These are phyloP conservation scores for Clausena lansium DNA, from an alignment of 345 rosid genomes.

Conservation along the genomic window DNA sequence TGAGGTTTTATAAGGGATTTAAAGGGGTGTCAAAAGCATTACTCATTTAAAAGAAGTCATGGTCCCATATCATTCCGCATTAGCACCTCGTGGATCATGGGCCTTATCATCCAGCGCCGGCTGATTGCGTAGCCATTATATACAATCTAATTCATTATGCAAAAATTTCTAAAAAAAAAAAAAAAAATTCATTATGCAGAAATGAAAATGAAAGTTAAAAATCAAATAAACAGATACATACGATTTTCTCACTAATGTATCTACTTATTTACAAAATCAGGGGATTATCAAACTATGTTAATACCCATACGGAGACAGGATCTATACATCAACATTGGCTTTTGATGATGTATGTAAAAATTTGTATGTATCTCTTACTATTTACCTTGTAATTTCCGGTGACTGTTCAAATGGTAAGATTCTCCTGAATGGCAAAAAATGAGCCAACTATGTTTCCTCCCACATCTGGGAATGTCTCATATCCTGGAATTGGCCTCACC, in stretches of 20 bases:
- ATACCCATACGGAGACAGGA: not conserved
- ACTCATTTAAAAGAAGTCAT: too few relatives aligned
- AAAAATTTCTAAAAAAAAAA: too few relatives aligned
- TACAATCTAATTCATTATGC: too few relatives aligned
- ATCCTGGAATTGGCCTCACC: conserved; percentile 66
- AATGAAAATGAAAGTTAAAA: not conserved
- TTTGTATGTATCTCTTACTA: not conserved
- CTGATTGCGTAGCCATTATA: not conserved
- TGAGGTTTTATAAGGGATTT: too few relatives aligned
- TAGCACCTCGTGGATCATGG: not conserved
- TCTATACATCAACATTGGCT: not conserved
- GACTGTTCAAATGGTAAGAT: conserved; percentile 63
- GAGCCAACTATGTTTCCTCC: conserved; percentile 88
- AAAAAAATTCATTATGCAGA: not conserved
- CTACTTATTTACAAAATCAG: not conserved
- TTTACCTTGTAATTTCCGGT: not conserved
- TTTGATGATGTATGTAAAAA: not conserved
- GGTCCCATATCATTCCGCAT: not conserved
- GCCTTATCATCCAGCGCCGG: not conserved
- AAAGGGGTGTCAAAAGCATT: too few relatives aligned
- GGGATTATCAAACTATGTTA: not conserved
- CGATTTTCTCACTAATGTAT: not conserved
- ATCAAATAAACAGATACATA: not conserved
- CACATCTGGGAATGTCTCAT: conserved; percentile 78
- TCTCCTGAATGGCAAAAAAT: conserved; percentile 76